A percentile compares a stretch with the other conserved stretches of the same genome.
These are phyloP conservation scores for Aspergillus floridensis DNA, from an alignment of 2,329 filamentous ascomycete species.

Conservation along the genomic window DNA sequence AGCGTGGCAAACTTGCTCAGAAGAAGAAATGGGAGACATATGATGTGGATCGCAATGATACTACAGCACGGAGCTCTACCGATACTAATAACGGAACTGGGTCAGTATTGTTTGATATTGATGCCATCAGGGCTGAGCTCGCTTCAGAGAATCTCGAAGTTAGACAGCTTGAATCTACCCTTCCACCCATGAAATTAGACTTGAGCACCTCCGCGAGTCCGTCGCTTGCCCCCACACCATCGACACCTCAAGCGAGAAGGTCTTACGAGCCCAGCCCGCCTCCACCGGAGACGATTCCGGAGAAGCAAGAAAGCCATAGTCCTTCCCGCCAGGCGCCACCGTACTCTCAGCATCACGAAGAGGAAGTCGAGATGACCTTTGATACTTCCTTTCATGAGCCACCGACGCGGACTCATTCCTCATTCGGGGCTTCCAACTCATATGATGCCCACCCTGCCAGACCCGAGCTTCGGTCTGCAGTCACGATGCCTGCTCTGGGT, in stretches of 20 bases:
- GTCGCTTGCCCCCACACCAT: constrained; percentile 20
- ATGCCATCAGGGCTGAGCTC: constrained; percentile 85
- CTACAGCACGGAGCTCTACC: constrained; percentile 25
- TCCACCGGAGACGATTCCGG: constrained; percentile 20
- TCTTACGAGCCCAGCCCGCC: constrained; percentile 40
- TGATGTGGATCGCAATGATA: constrained; percentile 58
- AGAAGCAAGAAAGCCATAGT: constrained; percentile 15
- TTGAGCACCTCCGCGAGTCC: constrained; percentile 36
- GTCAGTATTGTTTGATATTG: constrained; percentile 84
- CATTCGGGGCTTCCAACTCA: constrained; percentile 13
- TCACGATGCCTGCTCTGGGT: constrained; percentile 29
- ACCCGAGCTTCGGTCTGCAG: constrained; percentile 31
- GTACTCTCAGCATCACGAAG: constrained; percentile 24
- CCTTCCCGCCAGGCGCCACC: constrained; percentile 7
- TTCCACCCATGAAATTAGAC: constrained; percentile 85
- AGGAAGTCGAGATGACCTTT: constrained; percentile 66
- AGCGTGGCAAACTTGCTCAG: constrained; percentile 67
- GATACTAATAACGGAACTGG: constrained; percentile 30
- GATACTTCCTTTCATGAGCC: constrained; percentile 59
- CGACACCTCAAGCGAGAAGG: constrained; percentile 40
- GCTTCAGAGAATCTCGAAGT: constrained; percentile 69
- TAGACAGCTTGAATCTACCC: constrained; percentile 79
- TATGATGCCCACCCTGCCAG: constrained; percentile 18
- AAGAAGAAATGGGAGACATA: constrained; percentile 95
- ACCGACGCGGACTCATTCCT: constrained; percentile 21